phyloP scores from a whole-genome alignment of 2,329 filamentous ascomycete species.

The Magnaporthiopsis poae region DNA sequence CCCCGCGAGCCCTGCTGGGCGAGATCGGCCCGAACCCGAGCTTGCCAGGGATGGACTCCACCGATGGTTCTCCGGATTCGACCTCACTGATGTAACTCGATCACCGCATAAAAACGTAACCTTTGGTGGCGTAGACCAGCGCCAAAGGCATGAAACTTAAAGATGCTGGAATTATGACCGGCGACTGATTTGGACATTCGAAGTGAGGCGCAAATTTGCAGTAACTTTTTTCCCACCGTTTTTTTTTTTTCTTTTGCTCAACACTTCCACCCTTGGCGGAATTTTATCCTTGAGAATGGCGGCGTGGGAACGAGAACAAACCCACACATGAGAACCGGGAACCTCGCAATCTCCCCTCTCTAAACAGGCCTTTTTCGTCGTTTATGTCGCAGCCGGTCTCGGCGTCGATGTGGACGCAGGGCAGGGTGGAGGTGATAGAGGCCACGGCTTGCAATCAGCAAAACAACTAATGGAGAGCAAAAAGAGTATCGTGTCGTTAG shows the following conservation, averaged over 20 bases:
- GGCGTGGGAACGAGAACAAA: background rate
- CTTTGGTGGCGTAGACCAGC: background rate
- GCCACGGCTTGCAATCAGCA: conserved; percentile 7
- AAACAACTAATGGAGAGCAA: background rate
- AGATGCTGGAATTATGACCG: background rate
- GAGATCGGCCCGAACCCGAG: background rate
- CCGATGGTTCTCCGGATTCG: background rate
- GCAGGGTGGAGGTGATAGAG: conserved; percentile 5
- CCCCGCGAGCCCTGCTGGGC: too few species aligned
- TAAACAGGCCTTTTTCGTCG: background rate
- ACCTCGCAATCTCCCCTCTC: background rate
- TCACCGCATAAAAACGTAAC: background rate
- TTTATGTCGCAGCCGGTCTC: background rate
- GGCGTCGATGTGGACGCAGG: background rate
- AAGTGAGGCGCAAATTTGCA: too few species aligned
- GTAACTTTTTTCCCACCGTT: too few species aligned
- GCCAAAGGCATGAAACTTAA: background rate
- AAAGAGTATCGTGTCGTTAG: background rate
- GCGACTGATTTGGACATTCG: too few species aligned
- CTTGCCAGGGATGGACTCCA: background rate
- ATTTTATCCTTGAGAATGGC: too few species aligned
- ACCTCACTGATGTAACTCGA: background rate
- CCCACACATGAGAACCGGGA: background rate
- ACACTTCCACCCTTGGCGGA: too few species aligned
- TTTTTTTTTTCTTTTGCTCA: too few species aligned